Evolutionary conservation across 2,329 filamentous ascomycete species (phyloP).

Genomic region (Pezicula radicicola): DNA sequence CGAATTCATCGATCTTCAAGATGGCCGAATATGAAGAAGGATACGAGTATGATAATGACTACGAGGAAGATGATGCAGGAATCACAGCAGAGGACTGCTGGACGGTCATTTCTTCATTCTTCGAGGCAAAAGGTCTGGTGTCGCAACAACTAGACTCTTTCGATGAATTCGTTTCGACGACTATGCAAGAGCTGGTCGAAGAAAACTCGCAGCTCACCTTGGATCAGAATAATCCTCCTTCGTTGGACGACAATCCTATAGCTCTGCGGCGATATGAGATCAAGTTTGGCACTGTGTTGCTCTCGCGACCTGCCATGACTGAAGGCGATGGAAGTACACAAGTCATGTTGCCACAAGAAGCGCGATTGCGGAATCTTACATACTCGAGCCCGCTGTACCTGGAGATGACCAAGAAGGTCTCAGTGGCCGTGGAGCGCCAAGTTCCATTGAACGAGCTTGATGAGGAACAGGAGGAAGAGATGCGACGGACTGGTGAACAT

Average conservation of each 20-base stretch:
- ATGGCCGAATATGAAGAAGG: slow-evolving; percentile 40
- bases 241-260: slow-evolving; percentile 73
- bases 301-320: slow-evolving; percentile 86
- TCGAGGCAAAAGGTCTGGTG: slow-evolving; percentile 91
- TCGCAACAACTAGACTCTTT: slow-evolving; percentile 98
- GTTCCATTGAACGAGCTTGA: slow-evolving; percentile 67
- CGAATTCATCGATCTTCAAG: slow-evolving; percentile 9
- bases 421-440: slow-evolving; percentile 74
- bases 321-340: slow-evolving; percentile 89
- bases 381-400: slow-evolving; percentile 92
- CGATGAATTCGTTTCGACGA: slow-evolving; percentile 92
- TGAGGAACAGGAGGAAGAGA: slow-evolving; percentile 55
- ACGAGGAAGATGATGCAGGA: slow-evolving; percentile 63
- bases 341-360: slow-evolving; percentile 89
- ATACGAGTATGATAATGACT: slow-evolving; percentile 64
- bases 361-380: slow-evolving; percentile 90
- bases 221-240: slow-evolving; percentile 83
- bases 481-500: slow-evolving; percentile 50
- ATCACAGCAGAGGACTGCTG: slow-evolving; percentile 98
- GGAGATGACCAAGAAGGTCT: slow-evolving; percentile 80
- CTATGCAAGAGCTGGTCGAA: slow-evolving; percentile 90
- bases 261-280: slow-evolving; percentile 91
- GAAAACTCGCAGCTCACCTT: slow-evolving; percentile 91
- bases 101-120: slow-evolving; percentile 96
- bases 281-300: slow-evolving; percentile 85